A percentile compares a stretch with the other conserved stretches of the same genome.
Conservation (phyloP, 768 basidiomycete genomes). For the Fomitopsis serialis region DNA sequence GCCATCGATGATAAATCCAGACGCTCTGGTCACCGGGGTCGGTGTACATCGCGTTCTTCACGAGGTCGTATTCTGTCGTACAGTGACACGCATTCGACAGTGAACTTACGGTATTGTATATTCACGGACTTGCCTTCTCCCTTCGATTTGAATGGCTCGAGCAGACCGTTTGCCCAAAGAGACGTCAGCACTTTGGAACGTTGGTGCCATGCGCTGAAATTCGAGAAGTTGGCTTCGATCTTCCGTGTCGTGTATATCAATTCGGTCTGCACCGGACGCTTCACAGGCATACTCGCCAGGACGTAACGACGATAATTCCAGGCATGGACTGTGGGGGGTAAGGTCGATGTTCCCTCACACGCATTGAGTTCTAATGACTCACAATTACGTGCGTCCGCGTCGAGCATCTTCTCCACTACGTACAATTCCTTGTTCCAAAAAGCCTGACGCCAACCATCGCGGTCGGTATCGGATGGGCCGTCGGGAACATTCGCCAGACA, state of each 20-base stretch:
- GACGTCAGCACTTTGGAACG: constrained; percentile 73
- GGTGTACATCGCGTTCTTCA: constrained; percentile 92
- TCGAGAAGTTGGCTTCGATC: constrained; percentile 92
- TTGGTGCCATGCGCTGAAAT: constrained; percentile 99
- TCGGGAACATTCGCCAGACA: constrained; percentile 83
- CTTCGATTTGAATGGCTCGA: constrained; percentile 49
- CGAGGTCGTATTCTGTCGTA: constrained; percentile 79
- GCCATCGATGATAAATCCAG: constrained; percentile 99
- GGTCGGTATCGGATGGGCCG: constrained; percentile 52
- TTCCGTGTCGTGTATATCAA: constrained; percentile 83
- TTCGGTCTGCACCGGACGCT: constrained; percentile 57
- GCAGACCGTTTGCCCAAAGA: constrained; percentile 56
- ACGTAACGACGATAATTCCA: constrained; percentile 94
- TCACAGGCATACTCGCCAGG: constrained; percentile 60
- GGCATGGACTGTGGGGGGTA: constrained; percentile 62
- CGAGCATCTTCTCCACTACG: constrained; percentile 89
- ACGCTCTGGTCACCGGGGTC: constrained; percentile 95
- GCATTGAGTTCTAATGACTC: constrained; percentile 21
- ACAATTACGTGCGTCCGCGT: constrained; percentile 93
- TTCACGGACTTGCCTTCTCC: constrained; percentile 51
- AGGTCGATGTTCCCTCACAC: background rate
- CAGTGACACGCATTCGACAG: background rate
- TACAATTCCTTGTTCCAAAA: constrained; percentile 85
- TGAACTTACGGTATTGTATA: background rate
- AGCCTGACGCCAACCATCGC: constrained; percentile 65